A percentile compares a stretch with the other conserved stretches of the same genome.
These are phyloP conservation scores for Synchytrium microbalum DNA, from an alignment of 371 early-diverging fungal species.

Conservation along the genomic window DNA sequence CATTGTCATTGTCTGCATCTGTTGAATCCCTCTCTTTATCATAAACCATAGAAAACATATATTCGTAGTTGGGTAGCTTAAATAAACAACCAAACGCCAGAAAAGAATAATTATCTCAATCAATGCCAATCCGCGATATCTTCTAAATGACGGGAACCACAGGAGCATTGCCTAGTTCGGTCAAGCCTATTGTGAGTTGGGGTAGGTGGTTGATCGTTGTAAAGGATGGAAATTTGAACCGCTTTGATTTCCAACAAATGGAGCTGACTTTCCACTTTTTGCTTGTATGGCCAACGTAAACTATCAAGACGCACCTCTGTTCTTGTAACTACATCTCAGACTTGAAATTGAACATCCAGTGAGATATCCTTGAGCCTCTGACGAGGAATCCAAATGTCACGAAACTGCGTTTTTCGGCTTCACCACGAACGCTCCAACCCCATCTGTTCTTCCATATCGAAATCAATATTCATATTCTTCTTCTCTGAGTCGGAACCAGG, in stretches of 20 bases:
- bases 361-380: conserved; percentile 66
- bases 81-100: no score
- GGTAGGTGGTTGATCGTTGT: not conserved
- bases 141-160: conserved; percentile 70
- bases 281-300: conserved; percentile 7
- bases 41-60: no score
- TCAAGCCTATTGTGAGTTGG: conserved; percentile 89
- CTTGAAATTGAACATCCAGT: conserved; percentile 61
- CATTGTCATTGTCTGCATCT: no score
- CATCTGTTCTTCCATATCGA: conserved; percentile 8
- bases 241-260: not conserved
- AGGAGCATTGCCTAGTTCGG: conserved; percentile 92
- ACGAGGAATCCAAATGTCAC: not conserved
- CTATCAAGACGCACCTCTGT: conserved; percentile 84
- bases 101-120: not conserved
- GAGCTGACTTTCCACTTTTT: no score
- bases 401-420: not conserved
- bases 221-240: not conserved
- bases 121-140: not conserved
- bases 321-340: conserved; percentile 59
- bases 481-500: conserved; percentile 85
- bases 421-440: not conserved
- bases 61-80: no score
- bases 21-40: no score
- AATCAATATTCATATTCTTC: conserved; percentile 77